These are phyloP conservation scores for Saturnispora galanensis DNA, from an alignment of 805 yeast genomes.

Conservation along the genomic window DNA sequence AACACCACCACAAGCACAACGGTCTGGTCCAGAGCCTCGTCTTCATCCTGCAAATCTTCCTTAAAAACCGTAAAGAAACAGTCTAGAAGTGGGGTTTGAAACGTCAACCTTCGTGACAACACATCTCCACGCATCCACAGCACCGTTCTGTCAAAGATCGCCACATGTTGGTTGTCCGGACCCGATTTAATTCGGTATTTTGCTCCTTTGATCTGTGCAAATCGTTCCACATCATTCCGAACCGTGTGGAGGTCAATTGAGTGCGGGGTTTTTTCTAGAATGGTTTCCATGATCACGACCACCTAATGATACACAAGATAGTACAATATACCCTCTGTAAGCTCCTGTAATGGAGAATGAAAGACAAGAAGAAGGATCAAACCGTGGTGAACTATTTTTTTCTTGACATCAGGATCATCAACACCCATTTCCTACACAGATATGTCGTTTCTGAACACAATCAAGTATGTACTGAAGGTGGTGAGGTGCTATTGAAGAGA, in stretches of 20 bases:
- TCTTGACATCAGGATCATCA: too few species aligned
- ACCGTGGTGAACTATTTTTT: too few species aligned
- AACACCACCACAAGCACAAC: constrained; percentile 46
- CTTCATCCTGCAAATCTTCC: constrained; percentile 6
- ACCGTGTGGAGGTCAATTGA: too few species aligned
- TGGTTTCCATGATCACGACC: too few species aligned
- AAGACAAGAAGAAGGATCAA: too few species aligned
- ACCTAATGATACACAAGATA: too few species aligned
- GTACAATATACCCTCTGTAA: too few species aligned
- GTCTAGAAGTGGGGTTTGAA: constrained; percentile 40
- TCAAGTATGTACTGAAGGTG: constrained; percentile 22
- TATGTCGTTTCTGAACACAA: constrained; percentile 33
- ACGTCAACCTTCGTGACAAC: constrained; percentile 39
- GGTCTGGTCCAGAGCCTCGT: too few species aligned
- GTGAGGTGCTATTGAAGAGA: not conserved
- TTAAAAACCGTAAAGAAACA: constrained; percentile 56
- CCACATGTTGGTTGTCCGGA: constrained; percentile 17
- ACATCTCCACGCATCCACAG: constrained; percentile 42
- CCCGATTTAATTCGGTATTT: constrained; percentile 14
- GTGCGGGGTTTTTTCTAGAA: too few species aligned
- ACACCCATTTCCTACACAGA: not conserved
- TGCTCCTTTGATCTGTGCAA: not conserved
- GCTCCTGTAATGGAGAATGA: too few species aligned
- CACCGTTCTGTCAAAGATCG: constrained; percentile 28
- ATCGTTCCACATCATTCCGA: too few species aligned